Evolutionary conservation across 768 basidiomycete species (phyloP).

Genomic region (Suillus occidentalis): DNA sequence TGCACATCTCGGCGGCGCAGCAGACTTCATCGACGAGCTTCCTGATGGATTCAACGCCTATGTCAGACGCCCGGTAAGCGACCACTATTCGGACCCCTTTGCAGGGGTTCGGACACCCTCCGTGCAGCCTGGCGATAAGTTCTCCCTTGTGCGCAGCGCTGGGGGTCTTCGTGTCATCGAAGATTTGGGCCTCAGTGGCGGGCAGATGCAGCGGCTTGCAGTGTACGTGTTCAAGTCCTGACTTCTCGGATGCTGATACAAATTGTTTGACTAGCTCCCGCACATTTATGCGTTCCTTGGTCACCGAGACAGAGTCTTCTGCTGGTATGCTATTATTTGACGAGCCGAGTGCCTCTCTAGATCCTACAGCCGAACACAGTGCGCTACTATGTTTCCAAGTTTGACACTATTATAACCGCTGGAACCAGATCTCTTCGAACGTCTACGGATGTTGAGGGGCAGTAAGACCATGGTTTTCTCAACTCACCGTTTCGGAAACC

Average conservation of each 20-base stretch:
- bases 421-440: neutral
- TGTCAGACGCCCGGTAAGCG: constrained; percentile 72
- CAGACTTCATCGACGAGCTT: constrained; percentile 59
- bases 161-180: too few species aligned
- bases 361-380: constrained; percentile 77
- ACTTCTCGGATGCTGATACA: too few species aligned
- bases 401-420: constrained; percentile 1
- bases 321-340: constrained; percentile 68
- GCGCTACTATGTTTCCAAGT: neutral
- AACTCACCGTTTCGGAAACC: constrained; percentile 38
- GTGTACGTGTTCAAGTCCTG: too few species aligned
- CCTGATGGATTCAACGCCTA: constrained; percentile 71
- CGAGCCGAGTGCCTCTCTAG: constrained; percentile 70
- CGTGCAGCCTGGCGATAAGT: too few species aligned
- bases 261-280: too few species aligned
- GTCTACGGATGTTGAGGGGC: constrained; percentile 62
- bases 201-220: too few species aligned
- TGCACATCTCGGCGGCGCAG: constrained; percentile 69
- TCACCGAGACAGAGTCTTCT: constrained; percentile 39
- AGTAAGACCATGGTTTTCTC: constrained; percentile 85
- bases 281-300: constrained; percentile 66
- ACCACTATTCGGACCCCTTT: too few species aligned
- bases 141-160: constrained; percentile 40
- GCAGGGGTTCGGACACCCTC: too few species aligned
- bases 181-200: too few species aligned